phyloP scores from a whole-genome alignment of 768 basidiomycete species.

The Stropharia rugosoannulata region DNA sequence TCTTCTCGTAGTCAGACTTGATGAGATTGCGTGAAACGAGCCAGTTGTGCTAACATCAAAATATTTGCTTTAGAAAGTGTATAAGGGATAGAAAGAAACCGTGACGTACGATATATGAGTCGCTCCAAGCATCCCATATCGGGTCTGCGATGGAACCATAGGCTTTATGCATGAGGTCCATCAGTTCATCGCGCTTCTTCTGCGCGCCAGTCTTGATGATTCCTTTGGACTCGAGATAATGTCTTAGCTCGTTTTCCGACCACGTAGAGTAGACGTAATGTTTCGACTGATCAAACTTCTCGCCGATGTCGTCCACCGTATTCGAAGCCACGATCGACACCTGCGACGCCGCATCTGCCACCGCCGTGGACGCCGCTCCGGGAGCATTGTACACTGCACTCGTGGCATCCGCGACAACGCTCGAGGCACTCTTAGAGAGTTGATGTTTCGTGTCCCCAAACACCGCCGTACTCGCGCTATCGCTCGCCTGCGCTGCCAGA shows the following conservation, averaged over 20 bases:
- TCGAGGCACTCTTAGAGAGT: slow-evolving; percentile 39
- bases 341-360: slow-evolving; percentile 27
- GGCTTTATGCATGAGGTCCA: slow-evolving; percentile 64
- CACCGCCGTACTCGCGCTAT: slow-evolving; percentile 47
- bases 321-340: slow-evolving; percentile 34
- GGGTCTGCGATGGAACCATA: slow-evolving; percentile 65
- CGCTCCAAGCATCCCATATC: slow-evolving; percentile 84
- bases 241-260: slow-evolving; percentile 75
- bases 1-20: slow-evolving; percentile 47
- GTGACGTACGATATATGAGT: slow-evolving; percentile 71
- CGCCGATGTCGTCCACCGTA: slow-evolving; percentile 49
- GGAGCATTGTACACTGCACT: slow-evolving; percentile 22
- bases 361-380: slow-evolving; percentile 10
- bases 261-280: slow-evolving; percentile 91
- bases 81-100: neutral
- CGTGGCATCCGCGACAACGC: slow-evolving; percentile 20
- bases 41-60: slow-evolving; percentile 66
- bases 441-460: slow-evolving; percentile 43
- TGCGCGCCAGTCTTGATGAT: slow-evolving; percentile 61
- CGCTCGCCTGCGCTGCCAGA: slow-evolving; percentile 48
- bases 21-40: slow-evolving; percentile 77
- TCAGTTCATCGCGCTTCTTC: slow-evolving; percentile 65
- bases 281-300: slow-evolving; percentile 65
- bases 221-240: slow-evolving; percentile 75
- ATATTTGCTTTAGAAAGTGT: neutral